phyloP scores from a whole-genome alignment of 495 filamentous ascomycete genomes.

The Penicillium desertorum region DNA sequence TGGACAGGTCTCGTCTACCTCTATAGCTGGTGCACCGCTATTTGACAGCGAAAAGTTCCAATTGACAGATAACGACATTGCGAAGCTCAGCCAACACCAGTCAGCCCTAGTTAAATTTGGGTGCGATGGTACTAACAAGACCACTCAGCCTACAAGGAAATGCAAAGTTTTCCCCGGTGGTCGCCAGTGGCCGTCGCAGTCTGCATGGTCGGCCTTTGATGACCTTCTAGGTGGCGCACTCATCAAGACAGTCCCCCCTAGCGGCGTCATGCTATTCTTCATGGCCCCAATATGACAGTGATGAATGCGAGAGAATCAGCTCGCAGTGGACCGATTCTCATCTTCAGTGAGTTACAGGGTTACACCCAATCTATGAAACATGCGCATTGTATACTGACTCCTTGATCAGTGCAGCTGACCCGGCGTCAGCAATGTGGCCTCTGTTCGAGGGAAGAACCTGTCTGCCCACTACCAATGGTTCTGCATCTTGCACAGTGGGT shows the following conservation, averaged over 20 bases:
- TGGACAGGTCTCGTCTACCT: conserved; percentile 16
- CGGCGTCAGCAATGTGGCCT: conserved; percentile 47
- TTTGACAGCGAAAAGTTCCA: conserved; percentile 46
- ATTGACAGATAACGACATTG: conserved; percentile 41
- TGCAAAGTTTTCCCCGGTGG: conserved; percentile 57
- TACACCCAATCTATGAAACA: background rate
- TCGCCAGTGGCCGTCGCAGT: conserved; percentile 41
- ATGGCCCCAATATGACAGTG: conserved; percentile 46
- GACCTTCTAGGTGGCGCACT: conserved; percentile 49
- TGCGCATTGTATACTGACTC: conserved; percentile 4
- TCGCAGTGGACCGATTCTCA: conserved; percentile 32
- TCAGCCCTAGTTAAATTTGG: conserved; percentile 25
- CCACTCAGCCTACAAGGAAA: conserved; percentile 6
- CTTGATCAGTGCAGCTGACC: conserved; percentile 26
- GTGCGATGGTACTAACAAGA: conserved; percentile 12
- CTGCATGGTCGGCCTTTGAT: conserved; percentile 47
- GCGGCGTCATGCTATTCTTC: conserved; percentile 55
- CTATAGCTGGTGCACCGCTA: conserved; percentile 24
- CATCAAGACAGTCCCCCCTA: conserved; percentile 56
- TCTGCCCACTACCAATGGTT: conserved; percentile 31
- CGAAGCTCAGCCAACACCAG: conserved; percentile 30
- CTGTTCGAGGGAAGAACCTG: conserved; percentile 43
- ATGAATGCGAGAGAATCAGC: conserved; percentile 35
- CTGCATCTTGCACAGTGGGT: conserved; percentile 52
- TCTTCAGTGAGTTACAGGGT: conserved; percentile 30